Percentiles rank a stretch among this genome's conserved stretches.
phyloP scores from a whole-genome alignment of 108 stramenopile species.

The Cyclotella cryptica region DNA sequence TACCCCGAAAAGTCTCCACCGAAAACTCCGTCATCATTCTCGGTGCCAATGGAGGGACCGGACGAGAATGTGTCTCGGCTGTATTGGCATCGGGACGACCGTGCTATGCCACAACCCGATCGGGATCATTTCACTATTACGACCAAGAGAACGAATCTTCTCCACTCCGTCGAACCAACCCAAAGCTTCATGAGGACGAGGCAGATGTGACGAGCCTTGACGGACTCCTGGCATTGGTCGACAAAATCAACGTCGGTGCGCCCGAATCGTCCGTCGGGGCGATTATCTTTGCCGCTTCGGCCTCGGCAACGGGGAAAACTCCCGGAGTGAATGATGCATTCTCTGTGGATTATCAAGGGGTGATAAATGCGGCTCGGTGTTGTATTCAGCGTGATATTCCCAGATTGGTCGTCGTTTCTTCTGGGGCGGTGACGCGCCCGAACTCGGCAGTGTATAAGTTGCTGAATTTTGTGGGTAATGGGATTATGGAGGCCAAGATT shows the following conservation, averaged over 20 bases:
- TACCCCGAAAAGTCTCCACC: neutral
- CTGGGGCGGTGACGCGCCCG: slow-evolving; percentile 83
- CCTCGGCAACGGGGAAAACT: slow-evolving; percentile 76
- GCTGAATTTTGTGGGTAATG: slow-evolving; percentile 75
- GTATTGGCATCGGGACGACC: slow-evolving; percentile 27
- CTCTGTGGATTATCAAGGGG: slow-evolving; percentile 77
- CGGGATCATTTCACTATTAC: slow-evolving; percentile 14
- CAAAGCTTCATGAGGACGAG: neutral
- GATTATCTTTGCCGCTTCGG: slow-evolving; percentile 90
- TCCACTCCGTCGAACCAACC: neutral
- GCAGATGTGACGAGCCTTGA: slow-evolving; percentile 15
- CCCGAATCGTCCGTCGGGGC: slow-evolving; percentile 26
- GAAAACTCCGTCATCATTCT: slow-evolving; percentile 24
- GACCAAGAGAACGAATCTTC: neutral
- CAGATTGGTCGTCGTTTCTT: slow-evolving; percentile 78
- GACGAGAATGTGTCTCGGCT: slow-evolving; percentile 26
- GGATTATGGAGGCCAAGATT: slow-evolving; percentile 90
- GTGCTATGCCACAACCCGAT: slow-evolving; percentile 20
- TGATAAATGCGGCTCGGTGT: slow-evolving; percentile 74
- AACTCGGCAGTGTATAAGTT: slow-evolving; percentile 76
- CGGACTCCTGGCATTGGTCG: slow-evolving; percentile 4
- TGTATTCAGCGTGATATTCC: slow-evolving; percentile 77
- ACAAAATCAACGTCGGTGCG: slow-evolving; percentile 4
- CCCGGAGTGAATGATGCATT: slow-evolving; percentile 42
- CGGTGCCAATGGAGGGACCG: slow-evolving; percentile 25